Percentiles rank a stretch among this genome's conserved stretches.
These are phyloP conservation scores for Trichoderma hamatum DNA, from an alignment of 2,329 filamentous ascomycete species.

Conservation along the genomic window DNA sequence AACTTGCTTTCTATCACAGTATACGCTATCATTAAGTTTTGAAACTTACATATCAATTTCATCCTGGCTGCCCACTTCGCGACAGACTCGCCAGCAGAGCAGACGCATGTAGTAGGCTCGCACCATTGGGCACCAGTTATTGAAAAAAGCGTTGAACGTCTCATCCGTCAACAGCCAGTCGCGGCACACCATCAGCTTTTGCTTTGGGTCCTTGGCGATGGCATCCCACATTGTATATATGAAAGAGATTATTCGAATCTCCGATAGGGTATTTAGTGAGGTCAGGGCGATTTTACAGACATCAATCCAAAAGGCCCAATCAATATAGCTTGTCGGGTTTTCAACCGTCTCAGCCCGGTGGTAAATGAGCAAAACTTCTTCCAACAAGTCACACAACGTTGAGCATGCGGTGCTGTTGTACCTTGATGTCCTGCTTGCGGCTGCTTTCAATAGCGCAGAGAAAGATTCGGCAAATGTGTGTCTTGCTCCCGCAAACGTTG, in stretches of 20 bases:
- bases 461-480: constrained; percentile 78
- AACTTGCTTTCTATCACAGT: neutral
- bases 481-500: constrained; percentile 50
- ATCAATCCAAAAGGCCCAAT: constrained; percentile 85
- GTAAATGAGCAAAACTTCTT: constrained; percentile 73
- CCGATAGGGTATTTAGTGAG: constrained; percentile 86
- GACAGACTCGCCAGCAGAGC: constrained; percentile 84
- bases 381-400: constrained; percentile 86
- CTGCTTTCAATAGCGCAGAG: constrained; percentile 70
- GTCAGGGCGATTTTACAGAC: constrained; percentile 78
- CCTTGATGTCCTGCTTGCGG: constrained; percentile 73
- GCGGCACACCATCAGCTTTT: constrained; percentile 71
- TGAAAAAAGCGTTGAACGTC: constrained; percentile 81
- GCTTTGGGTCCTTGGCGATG: constrained; percentile 63
- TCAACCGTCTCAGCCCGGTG: constrained; percentile 51
- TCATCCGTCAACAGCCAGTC: constrained; percentile 75
- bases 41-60: constrained; percentile 67
- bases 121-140: constrained; percentile 95
- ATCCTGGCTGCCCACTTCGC: constrained; percentile 69
- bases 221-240: constrained; percentile 80
- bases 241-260: constrained; percentile 82
- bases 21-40: neutral
- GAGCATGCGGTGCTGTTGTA: constrained; percentile 85
- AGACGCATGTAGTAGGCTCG: constrained; percentile 90
- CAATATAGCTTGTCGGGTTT: constrained; percentile 54